These are phyloP conservation scores for Colletotrichum destructivum DNA, from an alignment of 2,329 filamentous ascomycete genomes.

Conservation along the genomic window DNA sequence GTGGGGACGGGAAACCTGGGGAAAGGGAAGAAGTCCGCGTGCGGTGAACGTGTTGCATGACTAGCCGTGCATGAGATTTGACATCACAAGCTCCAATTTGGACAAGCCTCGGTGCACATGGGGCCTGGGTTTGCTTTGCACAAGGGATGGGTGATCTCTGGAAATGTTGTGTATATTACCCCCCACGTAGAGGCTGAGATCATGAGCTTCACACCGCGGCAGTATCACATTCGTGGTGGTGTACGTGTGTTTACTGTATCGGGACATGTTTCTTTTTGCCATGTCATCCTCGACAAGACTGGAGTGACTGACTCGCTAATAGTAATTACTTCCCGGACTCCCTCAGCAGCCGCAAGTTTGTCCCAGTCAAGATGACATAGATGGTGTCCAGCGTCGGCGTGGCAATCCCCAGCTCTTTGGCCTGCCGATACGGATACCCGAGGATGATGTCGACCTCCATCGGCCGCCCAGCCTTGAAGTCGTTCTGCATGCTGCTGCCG, in stretches of 20 bases:
- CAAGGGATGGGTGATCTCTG: too few species aligned
- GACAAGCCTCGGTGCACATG: conserved; percentile 8
- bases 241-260: too few species aligned
- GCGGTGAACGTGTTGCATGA: background rate
- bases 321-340: conserved; percentile 18
- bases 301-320: background rate
- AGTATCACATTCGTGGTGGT: background rate
- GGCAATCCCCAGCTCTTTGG: conserved; percentile 66
- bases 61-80: background rate
- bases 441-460: conserved; percentile 77
- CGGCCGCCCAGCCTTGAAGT: conserved; percentile 68
- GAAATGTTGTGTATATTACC: too few species aligned
- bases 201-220: background rate
- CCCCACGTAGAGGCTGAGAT: conserved; percentile 17
- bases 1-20: conserved; percentile 10
- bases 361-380: conserved; percentile 52
- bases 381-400: conserved; percentile 65
- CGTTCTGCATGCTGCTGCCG: conserved; percentile 69
- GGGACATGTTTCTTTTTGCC: too few species aligned
- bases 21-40: conserved; percentile 19
- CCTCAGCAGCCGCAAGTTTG: conserved; percentile 46
- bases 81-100: background rate
- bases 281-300: background rate
- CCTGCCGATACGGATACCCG: conserved; percentile 71
- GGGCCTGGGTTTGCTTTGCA: background rate